phyloP scores from a whole-genome alignment of 2,329 filamentous ascomycete genomes.

The Aureobasidium lini region DNA sequence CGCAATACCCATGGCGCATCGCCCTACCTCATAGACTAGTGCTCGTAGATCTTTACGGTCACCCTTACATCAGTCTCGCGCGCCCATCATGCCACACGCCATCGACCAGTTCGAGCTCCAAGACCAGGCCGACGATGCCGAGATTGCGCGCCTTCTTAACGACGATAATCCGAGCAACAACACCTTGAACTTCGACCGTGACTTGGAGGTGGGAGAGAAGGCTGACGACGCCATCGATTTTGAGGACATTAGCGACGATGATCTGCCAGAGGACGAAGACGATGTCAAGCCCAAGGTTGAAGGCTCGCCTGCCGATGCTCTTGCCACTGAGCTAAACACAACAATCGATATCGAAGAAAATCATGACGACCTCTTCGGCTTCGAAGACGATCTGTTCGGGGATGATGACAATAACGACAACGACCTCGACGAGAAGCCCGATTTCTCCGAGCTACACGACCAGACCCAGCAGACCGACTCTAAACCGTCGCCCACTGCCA shows the following conservation, averaged over 20 bases:
- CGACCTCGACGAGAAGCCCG: background rate
- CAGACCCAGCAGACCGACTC: slow-evolving; percentile 14
- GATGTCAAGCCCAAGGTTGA: slow-evolving; percentile 16
- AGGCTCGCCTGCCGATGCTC: slow-evolving; percentile 1
- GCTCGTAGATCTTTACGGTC: background rate
- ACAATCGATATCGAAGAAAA: background rate
- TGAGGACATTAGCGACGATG: slow-evolving; percentile 86
- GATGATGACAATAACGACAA: slow-evolving; percentile 38
- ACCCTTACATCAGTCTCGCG: background rate
- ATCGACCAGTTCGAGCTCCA: slow-evolving; percentile 21
- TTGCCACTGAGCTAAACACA: background rate
- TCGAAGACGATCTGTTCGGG: slow-evolving; percentile 59
- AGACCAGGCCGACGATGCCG: slow-evolving; percentile 22
- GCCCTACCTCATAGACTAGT: background rate
- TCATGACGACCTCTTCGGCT: slow-evolving; percentile 35
- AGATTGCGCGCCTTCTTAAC: slow-evolving; percentile 25
- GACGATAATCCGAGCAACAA: slow-evolving; percentile 21
- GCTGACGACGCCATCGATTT: slow-evolving; percentile 88
- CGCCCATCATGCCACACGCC: slow-evolving; percentile 32
- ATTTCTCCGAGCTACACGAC: background rate
- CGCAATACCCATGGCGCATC: slow-evolving; percentile 4
- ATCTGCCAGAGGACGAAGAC: slow-evolving; percentile 74
- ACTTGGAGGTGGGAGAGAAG: slow-evolving; percentile 58
- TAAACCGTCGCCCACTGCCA: slow-evolving; percentile 8
- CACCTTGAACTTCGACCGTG: slow-evolving; percentile 23